Evolutionary conservation across 2,329 filamentous ascomycete species (phyloP), one percentile per base, ranked within the genome.

Genomic region (Parasarocladium wereldwijsianum): DNA sequence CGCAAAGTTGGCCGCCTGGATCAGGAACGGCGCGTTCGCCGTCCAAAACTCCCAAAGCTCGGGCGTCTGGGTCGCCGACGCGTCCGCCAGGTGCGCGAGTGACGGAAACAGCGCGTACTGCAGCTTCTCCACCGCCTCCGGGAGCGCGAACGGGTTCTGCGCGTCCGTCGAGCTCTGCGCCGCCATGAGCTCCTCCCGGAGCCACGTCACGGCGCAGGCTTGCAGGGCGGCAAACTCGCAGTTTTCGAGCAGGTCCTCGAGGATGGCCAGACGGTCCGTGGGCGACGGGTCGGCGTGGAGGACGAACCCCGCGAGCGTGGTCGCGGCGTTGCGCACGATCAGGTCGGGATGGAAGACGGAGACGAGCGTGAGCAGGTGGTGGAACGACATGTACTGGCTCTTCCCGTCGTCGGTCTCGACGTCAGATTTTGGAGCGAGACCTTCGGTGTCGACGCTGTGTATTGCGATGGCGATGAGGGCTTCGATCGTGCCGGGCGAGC

Each of bases 211-310:
- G 1, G 71, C 72, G 24, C 67, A 70, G 7, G 67, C 72, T 44
- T 75, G 74, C 21, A 78, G 55, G 1, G 64, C 59, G 3, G 70
- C 60, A 40, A 72, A 76, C 39, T 69, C 62, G 55, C 72, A 76
- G 44, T 76, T 72, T 47, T 76, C 70, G 9, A 78, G 51, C 9
- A 76, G 58, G 42, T 78, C 73, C 31, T 72, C 66, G 7, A 79
- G 58, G 37, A 78, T 77, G 17, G 62, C 58, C 11, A 78, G 52
- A 5, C 71, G 60, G 42, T 67, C 61, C 3, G 64, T 59, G 35
- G 72, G 67, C 16, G 70, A 61, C 1, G 72, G 70, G 36, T 76
- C 63, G 3, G 66, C 56, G 40, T 76, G 72, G 20, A 73, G 55
- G 10, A 71, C 51, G 2, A 49, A 44, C 6, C 68, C 68, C 3